Conservation (phyloP, 768 basidiomycete species). For the Russula lepida region DNA sequence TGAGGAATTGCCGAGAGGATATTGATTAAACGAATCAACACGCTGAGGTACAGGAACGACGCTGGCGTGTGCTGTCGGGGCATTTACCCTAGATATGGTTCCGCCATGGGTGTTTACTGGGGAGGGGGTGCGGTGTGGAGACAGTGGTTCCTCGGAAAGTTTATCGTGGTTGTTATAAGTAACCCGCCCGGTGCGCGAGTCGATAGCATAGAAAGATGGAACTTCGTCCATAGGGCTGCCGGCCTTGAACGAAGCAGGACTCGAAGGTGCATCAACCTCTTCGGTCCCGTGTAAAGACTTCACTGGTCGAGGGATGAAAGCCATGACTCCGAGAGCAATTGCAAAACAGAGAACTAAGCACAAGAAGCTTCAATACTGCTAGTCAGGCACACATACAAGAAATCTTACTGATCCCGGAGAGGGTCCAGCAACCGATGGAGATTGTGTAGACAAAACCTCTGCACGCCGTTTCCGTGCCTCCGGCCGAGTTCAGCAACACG, state of each 20-base stretch:
- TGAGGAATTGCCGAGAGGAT: neutral
- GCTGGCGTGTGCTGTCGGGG: neutral
- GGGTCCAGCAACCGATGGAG: slow-evolving; percentile 10
- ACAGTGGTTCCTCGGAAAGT: neutral
- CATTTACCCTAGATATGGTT: neutral
- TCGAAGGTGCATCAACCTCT: neutral
- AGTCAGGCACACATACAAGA: neutral
- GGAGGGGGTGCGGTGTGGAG: neutral
- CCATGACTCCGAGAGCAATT: slow-evolving; percentile 10
- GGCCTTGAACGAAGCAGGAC: slow-evolving; percentile 1
- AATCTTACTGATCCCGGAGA: slow-evolving; percentile 10
- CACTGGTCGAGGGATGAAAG: slow-evolving; percentile 9
- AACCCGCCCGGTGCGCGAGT: slow-evolving; percentile 5
- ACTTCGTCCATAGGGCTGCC: neutral
- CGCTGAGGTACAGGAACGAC: neutral
- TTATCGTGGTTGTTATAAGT: neutral
- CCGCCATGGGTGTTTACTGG: neutral
- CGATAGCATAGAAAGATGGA: neutral
- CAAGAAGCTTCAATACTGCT: neutral
- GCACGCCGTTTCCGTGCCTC: slow-evolving; percentile 1
- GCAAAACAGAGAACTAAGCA: slow-evolving; percentile 6
- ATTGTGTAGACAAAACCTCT: neutral
- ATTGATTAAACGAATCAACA: neutral
- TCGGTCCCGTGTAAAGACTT: neutral
- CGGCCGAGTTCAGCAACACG: neutral